A percentile compares a stretch with the other conserved stretches of the same genome.
Evolutionary conservation across 2,329 filamentous ascomycete species (phyloP).

Genomic region (Pseudogymnoascus sp.): DNA sequence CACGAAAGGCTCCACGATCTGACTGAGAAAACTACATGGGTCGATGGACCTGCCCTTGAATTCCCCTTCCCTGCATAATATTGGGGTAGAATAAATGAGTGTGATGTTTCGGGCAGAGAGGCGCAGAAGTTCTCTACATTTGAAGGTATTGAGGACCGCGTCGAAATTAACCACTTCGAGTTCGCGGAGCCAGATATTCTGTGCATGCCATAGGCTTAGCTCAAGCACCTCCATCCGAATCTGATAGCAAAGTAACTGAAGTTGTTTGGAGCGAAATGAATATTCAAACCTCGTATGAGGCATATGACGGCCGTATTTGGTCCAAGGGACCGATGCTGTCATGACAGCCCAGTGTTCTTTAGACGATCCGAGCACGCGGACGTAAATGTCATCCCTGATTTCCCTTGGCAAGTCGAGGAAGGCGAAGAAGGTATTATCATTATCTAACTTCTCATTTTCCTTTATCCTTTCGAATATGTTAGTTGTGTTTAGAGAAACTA

Average conservation of each 20-base stretch:
- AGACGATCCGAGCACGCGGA: background rate
- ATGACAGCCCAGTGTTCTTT: background rate
- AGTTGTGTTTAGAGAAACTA: background rate
- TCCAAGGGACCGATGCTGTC: background rate
- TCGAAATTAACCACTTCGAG: background rate
- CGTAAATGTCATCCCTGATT: background rate
- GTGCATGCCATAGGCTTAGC: background rate
- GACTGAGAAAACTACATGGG: background rate
- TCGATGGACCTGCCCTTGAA: background rate
- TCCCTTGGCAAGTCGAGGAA: background rate
- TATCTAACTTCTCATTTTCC: background rate
- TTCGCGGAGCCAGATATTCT: background rate
- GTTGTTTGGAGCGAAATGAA: background rate
- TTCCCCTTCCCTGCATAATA: background rate
- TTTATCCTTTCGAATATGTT: background rate
- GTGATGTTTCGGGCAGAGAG: background rate
- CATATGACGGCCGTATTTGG: background rate
- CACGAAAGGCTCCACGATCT: background rate
- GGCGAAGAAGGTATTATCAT: background rate
- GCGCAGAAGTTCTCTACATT: background rate
- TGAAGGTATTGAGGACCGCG: background rate
- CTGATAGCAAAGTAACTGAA: background rate
- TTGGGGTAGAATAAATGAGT: background rate
- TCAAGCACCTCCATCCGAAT: background rate
- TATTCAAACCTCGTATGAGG: background rate